Base-by-base conservation (phyloP, 306 rosid species). In the Malus fusca region DNA sequence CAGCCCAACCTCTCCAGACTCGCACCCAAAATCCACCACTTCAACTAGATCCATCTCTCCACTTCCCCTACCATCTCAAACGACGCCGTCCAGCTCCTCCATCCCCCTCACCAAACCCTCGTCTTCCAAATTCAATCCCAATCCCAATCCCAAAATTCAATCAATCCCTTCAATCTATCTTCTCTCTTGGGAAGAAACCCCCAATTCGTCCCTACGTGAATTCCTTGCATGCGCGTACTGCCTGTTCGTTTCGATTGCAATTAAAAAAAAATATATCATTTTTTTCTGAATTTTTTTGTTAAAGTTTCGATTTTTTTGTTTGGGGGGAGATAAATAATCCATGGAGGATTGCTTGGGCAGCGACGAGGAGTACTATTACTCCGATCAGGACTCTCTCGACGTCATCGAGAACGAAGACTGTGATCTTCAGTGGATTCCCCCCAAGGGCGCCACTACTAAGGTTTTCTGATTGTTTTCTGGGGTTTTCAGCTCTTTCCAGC, bases 351-450 rank as follows among this genome's bases (percentile, higher is more conserved):
- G 64, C 62, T 18, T 73, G 35, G 83, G 82, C 89, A 84, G 87
- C 79, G 93, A 92, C 12, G 97, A 87, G 5, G 96, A 88, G 22
- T 88, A 66, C 40, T 83, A 17, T 8, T 81, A 80, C 87, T 89
- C 97, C 85, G 92, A 92, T 90, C 91, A 82, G 42, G 95, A 88
- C 1, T 91, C 88, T 23, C 77, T 77, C 13, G 86, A 92, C 9
- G 90, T 78, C 26, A 71, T 78, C 26, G 92, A 77, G 43, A 90
- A 86, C 78, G 95, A 92, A 6, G 96, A 86, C 51, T 53, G 76
- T 56, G 87, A 82, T 78, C 61, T 51, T 69, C 81, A 78, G 30
- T 76, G 85, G 76, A 81, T 66, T 43, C 67, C 86, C 71, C 42
- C 89, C 3, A 90, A 87, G 90, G 87, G 82, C 71, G 76, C 97